Percentiles rank a stretch among this genome's conserved stretches.
Evolutionary conservation across 2,329 filamentous ascomycete genomes (phyloP).

Genomic region (Sporothrix mexicana): DNA sequence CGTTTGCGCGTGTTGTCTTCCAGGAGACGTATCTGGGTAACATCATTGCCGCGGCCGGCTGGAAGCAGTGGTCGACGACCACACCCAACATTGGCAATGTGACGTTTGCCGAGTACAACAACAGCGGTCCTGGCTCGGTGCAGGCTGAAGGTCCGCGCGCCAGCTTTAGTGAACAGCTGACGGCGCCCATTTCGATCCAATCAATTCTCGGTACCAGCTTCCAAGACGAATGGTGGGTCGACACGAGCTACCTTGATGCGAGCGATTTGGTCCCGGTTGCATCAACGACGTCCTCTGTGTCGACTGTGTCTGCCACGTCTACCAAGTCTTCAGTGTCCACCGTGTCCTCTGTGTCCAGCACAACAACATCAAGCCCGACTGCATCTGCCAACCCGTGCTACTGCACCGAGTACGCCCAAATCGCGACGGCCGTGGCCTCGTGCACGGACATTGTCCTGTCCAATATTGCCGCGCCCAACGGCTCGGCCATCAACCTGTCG

Average conservation of each 20-base stretch:
- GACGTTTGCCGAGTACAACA: slow-evolving; percentile 17
- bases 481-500: too few relatives aligned
- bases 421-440: too few relatives aligned
- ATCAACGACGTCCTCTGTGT: too few relatives aligned
- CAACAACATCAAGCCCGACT: too few relatives aligned
- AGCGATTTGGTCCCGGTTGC: too few relatives aligned
- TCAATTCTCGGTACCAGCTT: neutral
- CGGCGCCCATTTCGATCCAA: neutral
- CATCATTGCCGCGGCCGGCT: neutral
- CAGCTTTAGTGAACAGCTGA: neutral
- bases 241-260: slow-evolving; percentile 21
- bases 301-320: too few relatives aligned
- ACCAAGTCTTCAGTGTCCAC: too few relatives aligned
- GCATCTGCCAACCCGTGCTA: too few relatives aligned
- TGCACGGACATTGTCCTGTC: too few relatives aligned
- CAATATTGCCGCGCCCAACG: too few relatives aligned
- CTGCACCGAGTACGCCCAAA: too few relatives aligned
- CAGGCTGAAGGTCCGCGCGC: neutral
- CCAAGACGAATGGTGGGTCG: slow-evolving; percentile 16
- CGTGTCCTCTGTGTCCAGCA: too few relatives aligned
- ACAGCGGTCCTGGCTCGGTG: neutral
- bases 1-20: slow-evolving; percentile 2
- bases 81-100: neutral
- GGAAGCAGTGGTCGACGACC: neutral
- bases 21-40: neutral